Percentiles rank a stretch among this genome's conserved stretches.
These are phyloP conservation scores for Fusarium nurragi DNA, from an alignment of 2,329 filamentous ascomycete genomes.

Conservation along the genomic window DNA sequence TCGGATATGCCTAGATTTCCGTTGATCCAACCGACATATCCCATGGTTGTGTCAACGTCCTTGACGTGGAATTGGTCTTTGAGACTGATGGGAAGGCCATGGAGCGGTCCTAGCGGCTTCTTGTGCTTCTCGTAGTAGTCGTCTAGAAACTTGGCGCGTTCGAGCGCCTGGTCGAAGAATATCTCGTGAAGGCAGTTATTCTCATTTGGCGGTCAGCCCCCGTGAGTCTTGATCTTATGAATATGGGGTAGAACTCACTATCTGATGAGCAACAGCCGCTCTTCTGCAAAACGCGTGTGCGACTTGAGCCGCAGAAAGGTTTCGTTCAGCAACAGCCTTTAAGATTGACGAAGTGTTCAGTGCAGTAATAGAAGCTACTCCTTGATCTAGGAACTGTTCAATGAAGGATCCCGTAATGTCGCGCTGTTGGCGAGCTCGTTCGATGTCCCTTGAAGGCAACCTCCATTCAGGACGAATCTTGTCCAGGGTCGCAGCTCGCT, in stretches of 20 bases:
- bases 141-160: constrained; percentile 22
- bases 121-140: constrained; percentile 14
- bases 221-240: constrained; percentile 57
- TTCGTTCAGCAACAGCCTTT: neutral
- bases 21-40: constrained; percentile 46
- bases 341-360: constrained; percentile 17
- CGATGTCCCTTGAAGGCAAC: constrained; percentile 20
- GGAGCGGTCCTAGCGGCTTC: constrained; percentile 28
- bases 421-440: constrained; percentile 13
- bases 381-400: constrained; percentile 21
- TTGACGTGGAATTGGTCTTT: constrained; percentile 72
- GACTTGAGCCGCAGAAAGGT: constrained; percentile 52
- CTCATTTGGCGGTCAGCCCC: neutral
- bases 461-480: constrained; percentile 38
- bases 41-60: constrained; percentile 59
- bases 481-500: constrained; percentile 23
- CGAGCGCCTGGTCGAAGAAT: constrained; percentile 33
- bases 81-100: constrained; percentile 39
- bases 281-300: constrained; percentile 61
- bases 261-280: constrained; percentile 63
- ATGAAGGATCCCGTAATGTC: constrained; percentile 37
- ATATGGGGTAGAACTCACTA: constrained; percentile 49
- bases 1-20: constrained; percentile 15
- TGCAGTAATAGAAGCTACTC: constrained; percentile 4
- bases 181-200: constrained; percentile 35